These are phyloP conservation scores for Venturiaceae sp. DNA, from an alignment of 2,329 filamentous ascomycete species.

Conservation along the genomic window DNA sequence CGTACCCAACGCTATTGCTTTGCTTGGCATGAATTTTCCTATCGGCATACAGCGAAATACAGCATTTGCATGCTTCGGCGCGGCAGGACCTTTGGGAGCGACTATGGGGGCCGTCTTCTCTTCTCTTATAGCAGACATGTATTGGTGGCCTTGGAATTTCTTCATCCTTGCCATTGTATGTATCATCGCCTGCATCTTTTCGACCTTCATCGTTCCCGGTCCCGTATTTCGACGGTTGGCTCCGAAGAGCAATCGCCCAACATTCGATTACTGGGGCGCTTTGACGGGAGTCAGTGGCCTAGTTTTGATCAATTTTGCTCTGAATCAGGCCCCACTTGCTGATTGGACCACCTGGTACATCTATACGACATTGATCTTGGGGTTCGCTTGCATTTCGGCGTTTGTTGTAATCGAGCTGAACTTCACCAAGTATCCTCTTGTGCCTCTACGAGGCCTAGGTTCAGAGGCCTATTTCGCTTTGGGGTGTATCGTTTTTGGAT, in stretches of 20 bases:
- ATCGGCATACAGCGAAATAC: constrained; percentile 6
- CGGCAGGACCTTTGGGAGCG: neutral
- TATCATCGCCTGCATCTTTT: constrained; percentile 13
- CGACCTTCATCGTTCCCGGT: constrained; percentile 16
- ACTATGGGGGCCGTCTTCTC: constrained; percentile 5
- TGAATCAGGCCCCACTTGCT: constrained; percentile 21
- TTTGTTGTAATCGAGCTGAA: constrained; percentile 20
- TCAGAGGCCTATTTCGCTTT: constrained; percentile 17
- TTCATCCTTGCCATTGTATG: constrained; percentile 20
- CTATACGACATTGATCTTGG: constrained; percentile 18
- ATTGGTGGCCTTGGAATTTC: constrained; percentile 22
- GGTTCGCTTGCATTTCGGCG: constrained; percentile 16
- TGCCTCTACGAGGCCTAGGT: constrained; percentile 17
- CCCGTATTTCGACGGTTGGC: neutral
- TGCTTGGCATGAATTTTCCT: constrained; percentile 5
- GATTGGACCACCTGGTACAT: constrained; percentile 19
- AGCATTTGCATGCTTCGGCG: constrained; percentile 4
- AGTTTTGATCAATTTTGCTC: constrained; percentile 20
- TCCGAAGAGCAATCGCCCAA: constrained; percentile 8
- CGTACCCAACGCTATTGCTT: constrained; percentile 8
- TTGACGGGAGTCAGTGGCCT: constrained; percentile 19
- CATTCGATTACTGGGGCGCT: constrained; percentile 19
- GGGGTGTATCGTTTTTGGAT: constrained; percentile 19
- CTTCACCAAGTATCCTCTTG: constrained; percentile 12
- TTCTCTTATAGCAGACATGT: constrained; percentile 1